Evolutionary conservation across 306 rosid genomes (phyloP).

Genomic region (Cucurbita pepo): DNA sequence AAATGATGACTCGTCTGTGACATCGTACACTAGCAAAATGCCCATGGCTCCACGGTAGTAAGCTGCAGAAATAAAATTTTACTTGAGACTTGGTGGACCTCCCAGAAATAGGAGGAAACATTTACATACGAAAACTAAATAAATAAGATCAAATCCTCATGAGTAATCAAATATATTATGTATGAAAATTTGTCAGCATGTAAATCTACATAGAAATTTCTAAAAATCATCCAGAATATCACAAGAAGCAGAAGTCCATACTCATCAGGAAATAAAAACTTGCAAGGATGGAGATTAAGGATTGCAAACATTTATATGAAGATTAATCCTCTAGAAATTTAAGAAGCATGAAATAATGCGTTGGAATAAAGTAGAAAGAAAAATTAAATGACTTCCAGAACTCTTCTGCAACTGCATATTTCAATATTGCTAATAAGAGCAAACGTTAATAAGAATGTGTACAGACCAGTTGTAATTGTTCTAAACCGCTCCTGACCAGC

Average conservation of each 20-base stretch:
- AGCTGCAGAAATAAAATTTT: slow-evolving; percentile 32
- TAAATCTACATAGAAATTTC: neutral
- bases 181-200: neutral
- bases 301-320: neutral
- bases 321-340: neutral
- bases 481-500: slow-evolving; percentile 93
- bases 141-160: neutral
- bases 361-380: neutral
- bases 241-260: neutral
- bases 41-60: slow-evolving; percentile 98
- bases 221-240: neutral
- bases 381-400: neutral
- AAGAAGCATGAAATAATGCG: neutral
- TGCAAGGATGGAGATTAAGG: neutral
- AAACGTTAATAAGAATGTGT: neutral
- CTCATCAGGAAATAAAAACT: neutral
- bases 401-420: neutral
- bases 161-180: neutral
- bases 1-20: slow-evolving; percentile 85
- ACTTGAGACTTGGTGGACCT: neutral
- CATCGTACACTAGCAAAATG: slow-evolving; percentile 86
- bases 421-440: neutral
- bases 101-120: neutral
- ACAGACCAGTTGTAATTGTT: slow-evolving; percentile 87
- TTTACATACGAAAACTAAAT: neutral